Conservation (phyloP, 495 filamentous ascomycete species). For the Podospora appendiculata region DNA sequence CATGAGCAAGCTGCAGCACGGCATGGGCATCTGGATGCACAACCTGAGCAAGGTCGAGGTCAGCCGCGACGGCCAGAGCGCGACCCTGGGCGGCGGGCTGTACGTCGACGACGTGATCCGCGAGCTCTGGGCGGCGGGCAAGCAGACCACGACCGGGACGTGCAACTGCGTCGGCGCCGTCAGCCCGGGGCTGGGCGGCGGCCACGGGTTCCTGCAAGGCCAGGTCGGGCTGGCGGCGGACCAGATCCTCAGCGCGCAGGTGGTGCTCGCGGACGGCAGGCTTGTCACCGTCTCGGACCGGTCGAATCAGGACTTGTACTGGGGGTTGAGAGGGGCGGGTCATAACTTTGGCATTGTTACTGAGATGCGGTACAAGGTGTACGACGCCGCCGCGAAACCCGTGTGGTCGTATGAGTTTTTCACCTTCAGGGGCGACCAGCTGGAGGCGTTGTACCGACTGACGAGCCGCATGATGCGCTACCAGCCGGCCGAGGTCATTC, state of each 20-base stretch:
- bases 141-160: conserved; percentile 39
- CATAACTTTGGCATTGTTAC: conserved; percentile 57
- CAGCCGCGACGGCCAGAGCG: conserved; percentile 32
- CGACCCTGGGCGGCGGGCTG: conserved; percentile 42
- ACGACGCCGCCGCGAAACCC: conserved; percentile 27
- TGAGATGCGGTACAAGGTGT: conserved; percentile 37
- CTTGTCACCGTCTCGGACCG: conserved; percentile 22
- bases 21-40: conserved; percentile 40
- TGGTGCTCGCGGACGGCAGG: conserved; percentile 51
- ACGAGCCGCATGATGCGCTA: conserved; percentile 28
- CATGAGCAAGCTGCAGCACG: conserved; percentile 32
- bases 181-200: conserved; percentile 51
- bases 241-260: conserved; percentile 40
- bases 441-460: conserved; percentile 43
- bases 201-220: conserved; percentile 52
- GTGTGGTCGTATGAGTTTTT: conserved; percentile 34
- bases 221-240: conserved; percentile 51
- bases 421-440: conserved; percentile 36
- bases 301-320: conserved; percentile 42
- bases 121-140: conserved; percentile 22
- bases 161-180: conserved; percentile 47
- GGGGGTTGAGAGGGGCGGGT: conserved; percentile 51
- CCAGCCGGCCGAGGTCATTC: conserved; percentile 29
- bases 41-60: conserved; percentile 35
- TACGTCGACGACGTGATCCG: conserved; percentile 18